phyloP scores from a whole-genome alignment of 225 moss, liverwort and hornwort species.

The Pseudisothecium myosuroides region DNA sequence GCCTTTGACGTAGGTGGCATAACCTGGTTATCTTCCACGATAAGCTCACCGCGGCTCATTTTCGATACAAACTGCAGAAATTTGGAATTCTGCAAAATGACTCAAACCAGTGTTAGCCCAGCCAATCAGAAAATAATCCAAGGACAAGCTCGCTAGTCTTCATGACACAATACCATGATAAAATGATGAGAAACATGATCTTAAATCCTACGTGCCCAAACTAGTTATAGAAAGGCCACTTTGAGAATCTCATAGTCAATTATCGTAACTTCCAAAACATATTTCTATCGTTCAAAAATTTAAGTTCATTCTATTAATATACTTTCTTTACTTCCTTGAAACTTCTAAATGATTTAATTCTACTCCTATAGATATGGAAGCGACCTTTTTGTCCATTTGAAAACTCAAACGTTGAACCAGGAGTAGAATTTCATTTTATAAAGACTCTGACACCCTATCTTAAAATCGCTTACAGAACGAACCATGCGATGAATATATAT shows the following conservation, averaged over 20 bases:
- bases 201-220: background rate
- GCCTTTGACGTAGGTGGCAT: slow-evolving; percentile 24
- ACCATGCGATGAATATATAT: background rate
- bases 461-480: background rate
- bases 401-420: background rate
- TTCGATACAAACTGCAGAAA: slow-evolving; percentile 98
- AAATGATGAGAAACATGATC: background rate
- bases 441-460: background rate
- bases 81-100: slow-evolving; percentile 69
- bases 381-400: background rate
- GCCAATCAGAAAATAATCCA: background rate
- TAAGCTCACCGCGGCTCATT: slow-evolving; percentile 98
- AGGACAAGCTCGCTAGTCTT: background rate
- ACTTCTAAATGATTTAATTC: background rate
- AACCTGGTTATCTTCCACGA: slow-evolving; percentile 89
- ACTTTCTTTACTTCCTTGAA: background rate
- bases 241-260: background rate
- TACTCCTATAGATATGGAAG: background rate
- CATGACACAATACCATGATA: background rate
- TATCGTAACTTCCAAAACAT: background rate
- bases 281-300: background rate
- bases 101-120: background rate
- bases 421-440: background rate
- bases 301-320: background rate
- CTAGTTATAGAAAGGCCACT: background rate